These are phyloP conservation scores for Onygenales sp. DNA, from an alignment of 2,329 filamentous ascomycete species.

Conservation along the genomic window DNA sequence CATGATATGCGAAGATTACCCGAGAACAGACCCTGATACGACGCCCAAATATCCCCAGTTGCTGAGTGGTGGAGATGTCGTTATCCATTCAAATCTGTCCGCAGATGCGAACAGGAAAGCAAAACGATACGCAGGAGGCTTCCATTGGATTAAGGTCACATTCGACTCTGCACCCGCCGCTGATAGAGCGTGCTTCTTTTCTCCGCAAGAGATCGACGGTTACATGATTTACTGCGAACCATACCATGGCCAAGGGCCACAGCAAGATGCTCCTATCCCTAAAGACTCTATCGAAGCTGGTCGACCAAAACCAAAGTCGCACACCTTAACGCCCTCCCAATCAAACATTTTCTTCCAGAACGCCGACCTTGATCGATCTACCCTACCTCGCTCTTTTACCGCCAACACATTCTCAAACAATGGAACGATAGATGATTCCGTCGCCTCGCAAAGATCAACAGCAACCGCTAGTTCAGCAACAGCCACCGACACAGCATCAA, in stretches of 20 bases:
- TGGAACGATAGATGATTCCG: slow-evolving; percentile 5
- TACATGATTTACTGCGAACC: slow-evolving; percentile 62
- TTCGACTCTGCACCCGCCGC: slow-evolving; percentile 67
- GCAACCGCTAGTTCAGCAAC: slow-evolving; percentile 35
- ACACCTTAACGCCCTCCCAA: slow-evolving; percentile 27
- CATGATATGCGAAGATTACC: slow-evolving; percentile 85
- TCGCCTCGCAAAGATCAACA: slow-evolving; percentile 25
- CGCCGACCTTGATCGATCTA: slow-evolving; percentile 24
- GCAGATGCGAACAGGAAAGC: slow-evolving; percentile 67
- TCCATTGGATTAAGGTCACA: slow-evolving; percentile 86
- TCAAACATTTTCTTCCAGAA: slow-evolving; percentile 25
- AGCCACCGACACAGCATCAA: slow-evolving; percentile 18
- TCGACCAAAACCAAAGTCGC: slow-evolving; percentile 18
- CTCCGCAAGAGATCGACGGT: slow-evolving; percentile 62
- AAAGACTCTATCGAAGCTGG: slow-evolving; percentile 30
- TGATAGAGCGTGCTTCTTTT: slow-evolving; percentile 58
- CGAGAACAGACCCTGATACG: slow-evolving; percentile 67
- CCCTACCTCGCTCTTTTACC: slow-evolving; percentile 31
- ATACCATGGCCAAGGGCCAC: slow-evolving; percentile 56
- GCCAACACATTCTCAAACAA: slow-evolving; percentile 26
- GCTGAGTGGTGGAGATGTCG: slow-evolving; percentile 62
- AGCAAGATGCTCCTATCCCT: slow-evolving; percentile 54
- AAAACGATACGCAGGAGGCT: slow-evolving; percentile 70
- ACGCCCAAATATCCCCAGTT: slow-evolving; percentile 61
- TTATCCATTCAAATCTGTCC: slow-evolving; percentile 58